Conservation (phyloP, 768 basidiomycete genomes). For the Glaciozyma antarctica region DNA sequence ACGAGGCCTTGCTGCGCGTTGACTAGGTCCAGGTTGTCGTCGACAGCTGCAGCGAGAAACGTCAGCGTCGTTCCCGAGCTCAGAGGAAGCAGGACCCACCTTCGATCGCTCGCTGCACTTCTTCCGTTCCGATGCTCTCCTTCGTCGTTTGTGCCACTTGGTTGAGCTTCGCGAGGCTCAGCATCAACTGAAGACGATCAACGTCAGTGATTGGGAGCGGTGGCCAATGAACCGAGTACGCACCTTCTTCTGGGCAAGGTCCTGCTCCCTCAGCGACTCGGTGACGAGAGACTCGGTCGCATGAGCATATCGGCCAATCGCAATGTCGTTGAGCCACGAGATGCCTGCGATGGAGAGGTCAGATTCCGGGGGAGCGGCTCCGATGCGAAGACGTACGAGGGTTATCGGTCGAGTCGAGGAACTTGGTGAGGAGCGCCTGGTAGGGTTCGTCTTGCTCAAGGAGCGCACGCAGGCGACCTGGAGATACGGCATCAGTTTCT, state of each 20-base stretch:
- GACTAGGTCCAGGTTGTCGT: constrained; percentile 77
- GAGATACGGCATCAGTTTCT: background rate
- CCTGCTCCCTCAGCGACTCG: constrained; percentile 53
- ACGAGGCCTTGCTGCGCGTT: constrained; percentile 66
- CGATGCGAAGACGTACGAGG: constrained; percentile 46
- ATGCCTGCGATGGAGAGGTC: constrained; percentile 27
- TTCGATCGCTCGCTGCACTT: constrained; percentile 47
- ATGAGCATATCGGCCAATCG: constrained; percentile 54
- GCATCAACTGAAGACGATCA: constrained; percentile 58
- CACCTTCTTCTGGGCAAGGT: constrained; percentile 70
- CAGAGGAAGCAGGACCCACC: constrained; percentile 1
- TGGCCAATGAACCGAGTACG: constrained; percentile 25
- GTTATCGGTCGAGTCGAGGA: constrained; percentile 55
- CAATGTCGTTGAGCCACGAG: constrained; percentile 80
- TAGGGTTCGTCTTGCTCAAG: constrained; percentile 65
- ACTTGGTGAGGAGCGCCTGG: constrained; percentile 56
- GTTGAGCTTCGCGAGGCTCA: constrained; percentile 80
- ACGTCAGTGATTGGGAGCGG: no score
- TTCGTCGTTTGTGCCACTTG: constrained; percentile 58
- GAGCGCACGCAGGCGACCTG: constrained; percentile 71
- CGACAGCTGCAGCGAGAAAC: constrained; percentile 52
- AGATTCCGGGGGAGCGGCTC: background rate
- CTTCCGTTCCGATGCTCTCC: constrained; percentile 44
- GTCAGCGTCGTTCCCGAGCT: background rate
- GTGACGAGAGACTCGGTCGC: constrained; percentile 56